Conservation (phyloP, 805 yeast genomes). For the Sungouiozyma ichnusensis region DNA sequence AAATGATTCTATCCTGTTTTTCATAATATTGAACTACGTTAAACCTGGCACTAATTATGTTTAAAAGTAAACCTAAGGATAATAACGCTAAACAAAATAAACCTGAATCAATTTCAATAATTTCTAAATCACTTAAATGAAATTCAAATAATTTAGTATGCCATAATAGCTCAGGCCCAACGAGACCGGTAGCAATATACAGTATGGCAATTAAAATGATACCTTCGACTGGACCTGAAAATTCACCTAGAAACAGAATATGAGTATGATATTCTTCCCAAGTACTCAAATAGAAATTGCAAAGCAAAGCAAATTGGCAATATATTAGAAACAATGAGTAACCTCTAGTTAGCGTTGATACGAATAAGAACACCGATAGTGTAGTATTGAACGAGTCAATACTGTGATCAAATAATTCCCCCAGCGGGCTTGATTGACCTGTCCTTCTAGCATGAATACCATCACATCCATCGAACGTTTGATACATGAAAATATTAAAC, state of each 20-base stretch:
- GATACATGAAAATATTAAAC: conserved; percentile 76
- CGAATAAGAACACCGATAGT: conserved; percentile 61
- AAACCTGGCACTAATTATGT: conserved; percentile 54
- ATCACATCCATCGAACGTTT: conserved; percentile 93
- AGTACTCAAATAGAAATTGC: conserved; percentile 79
- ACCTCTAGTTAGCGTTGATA: conserved; percentile 70
- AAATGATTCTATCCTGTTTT: conserved; percentile 17
- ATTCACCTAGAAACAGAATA: conserved; percentile 59
- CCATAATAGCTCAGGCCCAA: conserved; percentile 64
- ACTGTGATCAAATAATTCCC: conserved; percentile 91
- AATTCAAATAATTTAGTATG: conserved; percentile 31
- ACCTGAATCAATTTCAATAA: conserved; percentile 31
- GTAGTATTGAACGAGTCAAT: conserved; percentile 69
- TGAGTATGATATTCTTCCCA: conserved; percentile 97
- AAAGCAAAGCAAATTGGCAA: conserved; percentile 62
- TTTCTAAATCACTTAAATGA: conserved; percentile 2
- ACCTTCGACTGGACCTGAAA: conserved; percentile 95
- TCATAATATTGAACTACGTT: conserved; percentile 43
- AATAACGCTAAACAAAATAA: conserved; percentile 49
- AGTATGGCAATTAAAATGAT: conserved; percentile 50
- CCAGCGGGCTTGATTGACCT: conserved; percentile 90
- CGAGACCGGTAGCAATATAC: conserved; percentile 51
- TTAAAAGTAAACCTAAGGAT: conserved; percentile 47
- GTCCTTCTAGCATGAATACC: conserved; percentile 93
- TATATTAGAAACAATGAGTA: conserved; percentile 49